A percentile compares a stretch with the other conserved stretches of the same genome.
phyloP scores from a whole-genome alignment of 805 yeast genomes.

The Metschnikowia gelsemii region DNA sequence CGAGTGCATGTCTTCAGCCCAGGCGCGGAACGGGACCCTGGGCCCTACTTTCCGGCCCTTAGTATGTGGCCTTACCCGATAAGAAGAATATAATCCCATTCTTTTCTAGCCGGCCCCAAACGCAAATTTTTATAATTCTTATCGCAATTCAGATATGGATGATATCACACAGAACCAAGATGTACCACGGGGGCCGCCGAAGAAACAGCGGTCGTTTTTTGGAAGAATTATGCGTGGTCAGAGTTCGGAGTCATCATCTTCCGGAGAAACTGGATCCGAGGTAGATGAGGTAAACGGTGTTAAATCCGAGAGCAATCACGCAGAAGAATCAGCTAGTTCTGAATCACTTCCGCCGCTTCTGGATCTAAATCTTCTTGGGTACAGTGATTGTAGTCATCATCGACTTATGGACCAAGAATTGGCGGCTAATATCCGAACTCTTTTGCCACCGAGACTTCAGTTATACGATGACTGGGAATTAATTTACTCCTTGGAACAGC shows the following conservation, averaged over 20 bases:
- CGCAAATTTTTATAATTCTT: too few relatives aligned
- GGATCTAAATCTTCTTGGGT: constrained; percentile 60
- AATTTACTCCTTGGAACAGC: constrained; percentile 83
- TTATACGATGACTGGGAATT: constrained; percentile 75
- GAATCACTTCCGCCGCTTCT: constrained; percentile 47
- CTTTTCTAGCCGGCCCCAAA: too few relatives aligned
- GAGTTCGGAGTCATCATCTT: constrained; percentile 5
- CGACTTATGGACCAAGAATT: constrained; percentile 58
- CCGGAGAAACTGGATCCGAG: background rate
- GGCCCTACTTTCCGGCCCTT: too few relatives aligned
- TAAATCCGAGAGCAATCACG: background rate
- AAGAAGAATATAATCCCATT: too few relatives aligned
- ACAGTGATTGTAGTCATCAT: constrained; percentile 54
- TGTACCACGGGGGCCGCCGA: constrained; percentile 4
- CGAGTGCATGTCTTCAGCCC: too few relatives aligned
- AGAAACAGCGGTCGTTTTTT: constrained; percentile 8
- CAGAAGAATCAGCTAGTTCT: background rate
- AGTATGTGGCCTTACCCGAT: too few relatives aligned
- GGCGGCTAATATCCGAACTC: constrained; percentile 70
- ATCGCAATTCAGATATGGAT: too few relatives aligned
- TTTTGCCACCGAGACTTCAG: constrained; percentile 78
- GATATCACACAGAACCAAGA: background rate
- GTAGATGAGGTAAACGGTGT: background rate
- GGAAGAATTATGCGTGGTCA: constrained; percentile 13
- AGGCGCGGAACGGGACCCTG: too few relatives aligned